These are phyloP conservation scores for Houttuynia cordata DNA, from an alignment of 164 flowering plant species.

Conservation along the genomic window DNA sequence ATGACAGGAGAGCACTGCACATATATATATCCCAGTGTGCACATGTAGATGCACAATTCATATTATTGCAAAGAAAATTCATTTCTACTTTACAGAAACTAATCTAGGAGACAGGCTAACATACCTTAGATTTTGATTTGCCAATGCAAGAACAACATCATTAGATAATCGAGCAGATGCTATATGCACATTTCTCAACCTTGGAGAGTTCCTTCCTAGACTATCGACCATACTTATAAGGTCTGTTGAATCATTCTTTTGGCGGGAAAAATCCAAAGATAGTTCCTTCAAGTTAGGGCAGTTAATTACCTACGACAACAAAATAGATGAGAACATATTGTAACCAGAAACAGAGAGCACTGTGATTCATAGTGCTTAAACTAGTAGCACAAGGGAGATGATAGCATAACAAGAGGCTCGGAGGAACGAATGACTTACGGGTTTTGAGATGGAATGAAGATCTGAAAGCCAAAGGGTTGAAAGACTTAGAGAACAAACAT, in stretches of 20 bases:
- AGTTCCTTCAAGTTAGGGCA: conserved; percentile 83
- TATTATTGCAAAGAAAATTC: background rate
- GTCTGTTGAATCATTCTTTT: conserved; percentile 73
- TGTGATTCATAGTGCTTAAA: background rate
- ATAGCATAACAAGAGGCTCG: background rate
- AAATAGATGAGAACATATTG: background rate
- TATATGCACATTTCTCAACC: conserved; percentile 74
- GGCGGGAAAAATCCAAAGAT: conserved; percentile 69
- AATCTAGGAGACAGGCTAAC: conserved; percentile 5
- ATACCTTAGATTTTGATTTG: conserved; percentile 81
- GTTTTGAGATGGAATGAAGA: conserved; percentile 70
- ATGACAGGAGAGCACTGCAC: background rate
- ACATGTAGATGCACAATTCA: background rate
- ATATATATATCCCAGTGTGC: background rate
- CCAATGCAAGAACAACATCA: conserved; percentile 69
- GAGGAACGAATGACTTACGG: conserved; percentile 28
- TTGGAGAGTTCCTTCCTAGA: conserved; percentile 70
- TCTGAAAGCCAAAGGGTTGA: conserved; percentile 86
- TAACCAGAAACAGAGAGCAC: too few species aligned
- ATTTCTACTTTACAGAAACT: too few species aligned
- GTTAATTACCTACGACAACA: conserved; percentile 47
- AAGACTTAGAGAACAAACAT: conserved; percentile 59
- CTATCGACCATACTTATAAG: conserved; percentile 47
- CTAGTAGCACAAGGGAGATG: background rate
- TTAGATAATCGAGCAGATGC: conserved; percentile 72